These are phyloP conservation scores for Ustilago bromivora DNA, from an alignment of 1,284 basidiomycete genomes.

Conservation along the genomic window DNA sequence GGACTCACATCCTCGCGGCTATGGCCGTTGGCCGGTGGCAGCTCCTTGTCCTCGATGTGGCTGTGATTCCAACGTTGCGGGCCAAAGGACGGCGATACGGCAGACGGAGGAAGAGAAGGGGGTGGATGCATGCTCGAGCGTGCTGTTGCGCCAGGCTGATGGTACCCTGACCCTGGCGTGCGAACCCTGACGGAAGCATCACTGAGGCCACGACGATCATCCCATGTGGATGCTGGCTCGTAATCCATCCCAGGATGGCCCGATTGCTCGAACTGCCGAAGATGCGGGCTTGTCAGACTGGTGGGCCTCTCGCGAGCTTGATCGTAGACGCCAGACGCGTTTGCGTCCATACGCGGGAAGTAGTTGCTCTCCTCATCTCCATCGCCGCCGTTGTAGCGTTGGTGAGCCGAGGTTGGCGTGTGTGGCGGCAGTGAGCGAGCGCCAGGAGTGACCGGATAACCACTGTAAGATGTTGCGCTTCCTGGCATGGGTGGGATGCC, in stretches of 20 bases:
- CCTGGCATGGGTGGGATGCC: conserved; percentile 38
- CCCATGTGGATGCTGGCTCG: conserved; percentile 1
- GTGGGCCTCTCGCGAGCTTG: conserved; percentile 13
- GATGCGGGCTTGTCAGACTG: conserved; percentile 32
- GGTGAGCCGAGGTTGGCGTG: conserved; percentile 23
- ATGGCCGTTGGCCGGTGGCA: conserved; percentile 13
- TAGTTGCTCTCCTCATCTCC: conserved; percentile 39
- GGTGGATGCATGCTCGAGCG: conserved; percentile 17
- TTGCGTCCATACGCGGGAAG: conserved; percentile 27
- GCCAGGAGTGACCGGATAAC: conserved; percentile 37
- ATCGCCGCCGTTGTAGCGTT: conserved; percentile 10
- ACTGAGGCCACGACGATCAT: conserved; percentile 5
- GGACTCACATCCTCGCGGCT: conserved; percentile 4
- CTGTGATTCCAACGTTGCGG: conserved; percentile 23
- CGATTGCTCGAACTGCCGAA: conserved; percentile 17
- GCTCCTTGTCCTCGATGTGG: conserved; percentile 8
- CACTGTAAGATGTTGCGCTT: conserved; percentile 20
- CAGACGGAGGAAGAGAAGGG: conserved; percentile 25
- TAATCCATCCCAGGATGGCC: conserved; percentile 1
- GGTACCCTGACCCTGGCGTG: conserved; percentile 25
- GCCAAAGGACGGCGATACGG: conserved; percentile 20
- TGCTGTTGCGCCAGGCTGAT: conserved; percentile 4
- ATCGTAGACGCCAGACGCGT: conserved; percentile 5
- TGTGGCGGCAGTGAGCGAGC: conserved; percentile 33
- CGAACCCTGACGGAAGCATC: conserved; percentile 4